phyloP scores from a whole-genome alignment of 257 asterid species.

The Dorcoceras hygrometricum region DNA sequence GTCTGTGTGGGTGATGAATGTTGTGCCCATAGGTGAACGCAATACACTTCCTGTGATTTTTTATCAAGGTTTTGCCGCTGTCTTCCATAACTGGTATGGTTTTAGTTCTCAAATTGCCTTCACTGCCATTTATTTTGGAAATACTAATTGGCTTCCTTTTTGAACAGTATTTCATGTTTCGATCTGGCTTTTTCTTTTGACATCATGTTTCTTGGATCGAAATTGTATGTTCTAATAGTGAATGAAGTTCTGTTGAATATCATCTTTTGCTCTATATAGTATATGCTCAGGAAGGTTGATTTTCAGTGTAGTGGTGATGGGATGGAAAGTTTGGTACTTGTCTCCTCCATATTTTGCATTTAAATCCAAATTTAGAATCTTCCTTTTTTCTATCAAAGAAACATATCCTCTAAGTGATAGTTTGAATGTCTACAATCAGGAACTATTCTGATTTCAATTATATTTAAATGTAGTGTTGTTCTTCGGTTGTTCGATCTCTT shows the following conservation, averaged over 20 bases:
- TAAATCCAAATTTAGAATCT: not conserved
- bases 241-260: not conserved
- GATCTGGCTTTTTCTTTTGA: not conserved
- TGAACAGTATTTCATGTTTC: not conserved
- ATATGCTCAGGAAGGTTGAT: not conserved
- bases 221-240: not conserved
- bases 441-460: not conserved
- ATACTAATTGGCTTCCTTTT: not conserved
- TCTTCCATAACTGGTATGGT: conserved; percentile 82
- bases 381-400: not conserved
- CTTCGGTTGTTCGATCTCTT: not conserved
- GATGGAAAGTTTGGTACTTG: not conserved
- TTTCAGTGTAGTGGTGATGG: not conserved
- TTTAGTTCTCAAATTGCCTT: conserved; percentile 13
- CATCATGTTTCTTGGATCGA: not conserved
- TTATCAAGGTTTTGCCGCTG: conserved; percentile 73
- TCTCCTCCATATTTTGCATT: not conserved
- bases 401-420: not conserved
- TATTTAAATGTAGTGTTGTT: too few relatives aligned
- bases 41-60: conserved; percentile 77
- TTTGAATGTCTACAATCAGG: not conserved
- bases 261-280: not conserved
- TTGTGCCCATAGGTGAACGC: conserved; percentile 64
- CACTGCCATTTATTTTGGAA: conserved; percentile 3
- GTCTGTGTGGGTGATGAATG: conserved; percentile 95